Evolutionary conservation across 495 filamentous ascomycete species (phyloP).

Genomic region (Glonium stellatum): DNA sequence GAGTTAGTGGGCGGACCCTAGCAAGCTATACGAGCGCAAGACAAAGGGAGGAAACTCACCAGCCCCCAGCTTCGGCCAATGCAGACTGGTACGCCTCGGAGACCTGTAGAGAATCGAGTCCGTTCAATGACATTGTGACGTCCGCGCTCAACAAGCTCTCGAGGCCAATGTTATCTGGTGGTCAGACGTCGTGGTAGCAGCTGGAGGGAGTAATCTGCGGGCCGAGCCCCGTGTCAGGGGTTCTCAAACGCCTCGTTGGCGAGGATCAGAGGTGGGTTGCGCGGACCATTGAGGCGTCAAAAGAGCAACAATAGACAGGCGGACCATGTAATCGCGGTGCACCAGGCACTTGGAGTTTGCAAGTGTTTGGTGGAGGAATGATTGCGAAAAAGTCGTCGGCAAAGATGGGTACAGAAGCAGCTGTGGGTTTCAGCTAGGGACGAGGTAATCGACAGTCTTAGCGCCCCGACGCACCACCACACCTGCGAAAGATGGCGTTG

Average conservation of each 20-base stretch:
- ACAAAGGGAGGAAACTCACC: slow-evolving; percentile 53
- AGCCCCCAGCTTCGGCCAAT: slow-evolving; percentile 81
- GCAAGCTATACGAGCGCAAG: not conserved
- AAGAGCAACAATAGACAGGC: not conserved
- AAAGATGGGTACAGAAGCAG: not conserved
- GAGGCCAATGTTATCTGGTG: not conserved
- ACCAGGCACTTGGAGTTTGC: slow-evolving; percentile 1
- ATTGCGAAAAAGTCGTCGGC: not conserved
- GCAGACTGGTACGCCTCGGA: slow-evolving; percentile 78
- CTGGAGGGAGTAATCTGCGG: not conserved
- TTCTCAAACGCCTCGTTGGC: not conserved
- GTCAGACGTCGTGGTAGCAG: not conserved
- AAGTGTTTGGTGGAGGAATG: not conserved
- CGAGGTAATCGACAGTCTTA: not conserved
- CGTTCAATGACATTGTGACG: slow-evolving; percentile 85
- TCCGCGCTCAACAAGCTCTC: not conserved
- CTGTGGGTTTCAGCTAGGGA: slow-evolving; percentile 1
- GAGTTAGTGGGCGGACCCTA: slow-evolving; percentile 7
- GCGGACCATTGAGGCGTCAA: not conserved
- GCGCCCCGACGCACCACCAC: not conserved
- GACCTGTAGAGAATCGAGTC: slow-evolving; percentile 74
- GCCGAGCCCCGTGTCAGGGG: slow-evolving; percentile 2
- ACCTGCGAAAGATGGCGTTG: not conserved
- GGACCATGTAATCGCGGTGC: not conserved
- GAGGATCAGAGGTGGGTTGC: not conserved